Base-by-base conservation (phyloP, 257 asterid genomes). In the Capsicum chinense region DNA sequence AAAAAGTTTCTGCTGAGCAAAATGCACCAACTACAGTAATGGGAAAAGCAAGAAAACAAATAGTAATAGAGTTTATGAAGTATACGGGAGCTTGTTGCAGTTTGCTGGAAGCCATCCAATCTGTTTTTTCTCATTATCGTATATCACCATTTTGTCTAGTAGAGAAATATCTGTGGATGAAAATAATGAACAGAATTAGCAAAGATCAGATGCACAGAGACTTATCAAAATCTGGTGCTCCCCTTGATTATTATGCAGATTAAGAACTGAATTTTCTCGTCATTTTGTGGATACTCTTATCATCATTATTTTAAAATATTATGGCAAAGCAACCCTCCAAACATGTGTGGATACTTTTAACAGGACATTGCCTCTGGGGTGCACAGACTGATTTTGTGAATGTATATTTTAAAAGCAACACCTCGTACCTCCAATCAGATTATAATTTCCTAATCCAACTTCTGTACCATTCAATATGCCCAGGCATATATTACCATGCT, bases 141-240 rank as follows among this genome's bases (percentile, higher is more conserved):
- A 97, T 79, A 97, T 85, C 91, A 97, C 98, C 87, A 97, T 88
- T 88, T 95, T 97, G 82, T 97, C 97, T 84, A 87, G 96, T 70
- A 97, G 81, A 33, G 97, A 95, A 26, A 93, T 88, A 88, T 97
- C 99, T 97, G 90, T 76, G 59, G 17, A 84, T 62, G 11, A 26
- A 71, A 57, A 85, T 14, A 62, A 48, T 0, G 17, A 82, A 33
- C 17, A 26, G 33, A 56, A n/a, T 39, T 10, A 42, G 69, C 33
- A 59, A 68, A 80, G 42, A 89, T 87, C 86, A 80, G 44, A 21
- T 12, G 16, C 58, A 56, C 35, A 66, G 15, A 63, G 67, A 26
- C 33, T 26, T 26, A 26, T 26, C 33, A 26, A 26, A 26, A 26
- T 26, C 33, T 26, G 33, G 33, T 26, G 58, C 19, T 33, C 63